Conservation (phyloP, 768 basidiomycete genomes). For the Kwoniella dejecticola region DNA sequence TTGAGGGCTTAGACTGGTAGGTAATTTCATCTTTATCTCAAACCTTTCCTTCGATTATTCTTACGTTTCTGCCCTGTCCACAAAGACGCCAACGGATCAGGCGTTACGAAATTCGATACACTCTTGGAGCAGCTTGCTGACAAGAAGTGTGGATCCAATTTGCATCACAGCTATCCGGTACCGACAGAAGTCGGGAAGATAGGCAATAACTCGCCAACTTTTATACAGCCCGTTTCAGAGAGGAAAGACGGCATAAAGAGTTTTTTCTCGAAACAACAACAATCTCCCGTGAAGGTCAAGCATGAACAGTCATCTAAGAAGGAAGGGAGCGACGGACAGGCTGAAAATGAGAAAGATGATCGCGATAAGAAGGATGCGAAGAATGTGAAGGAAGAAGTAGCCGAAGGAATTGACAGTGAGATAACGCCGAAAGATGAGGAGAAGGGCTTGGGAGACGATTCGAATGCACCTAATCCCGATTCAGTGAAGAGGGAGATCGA, state of each 20-base stretch:
- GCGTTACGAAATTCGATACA: neutral
- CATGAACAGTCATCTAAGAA: neutral
- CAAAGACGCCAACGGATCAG: no score
- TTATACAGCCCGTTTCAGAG: constrained; percentile 74
- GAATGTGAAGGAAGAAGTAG: constrained; percentile 25
- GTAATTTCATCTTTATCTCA: constrained; percentile 46
- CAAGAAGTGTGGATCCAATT: no score
- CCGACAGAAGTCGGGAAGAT: constrained; percentile 90
- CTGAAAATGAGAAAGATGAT: neutral
- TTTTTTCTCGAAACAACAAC: constrained; percentile 54
- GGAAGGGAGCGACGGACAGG: neutral
- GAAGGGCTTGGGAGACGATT: constrained; percentile 47
- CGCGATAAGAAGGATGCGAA: no score
- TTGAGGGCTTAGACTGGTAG: constrained; percentile 66
- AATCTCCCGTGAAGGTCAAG: constrained; percentile 29
- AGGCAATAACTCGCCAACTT: constrained; percentile 76
- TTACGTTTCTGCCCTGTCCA: no score
- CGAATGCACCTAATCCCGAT: constrained; percentile 46
- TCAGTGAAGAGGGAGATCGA: neutral
- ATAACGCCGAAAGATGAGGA: constrained; percentile 29
- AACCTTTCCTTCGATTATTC: no score
- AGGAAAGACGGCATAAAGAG: constrained; percentile 74
- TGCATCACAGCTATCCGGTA: constrained; percentile 77
- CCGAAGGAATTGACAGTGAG: constrained; percentile 23
- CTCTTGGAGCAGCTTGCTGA: no score